Evolutionary conservation across 2,329 filamentous ascomycete species (phyloP), one percentile per base, ranked within the genome.

Genomic region (Penicillium expansum): DNA sequence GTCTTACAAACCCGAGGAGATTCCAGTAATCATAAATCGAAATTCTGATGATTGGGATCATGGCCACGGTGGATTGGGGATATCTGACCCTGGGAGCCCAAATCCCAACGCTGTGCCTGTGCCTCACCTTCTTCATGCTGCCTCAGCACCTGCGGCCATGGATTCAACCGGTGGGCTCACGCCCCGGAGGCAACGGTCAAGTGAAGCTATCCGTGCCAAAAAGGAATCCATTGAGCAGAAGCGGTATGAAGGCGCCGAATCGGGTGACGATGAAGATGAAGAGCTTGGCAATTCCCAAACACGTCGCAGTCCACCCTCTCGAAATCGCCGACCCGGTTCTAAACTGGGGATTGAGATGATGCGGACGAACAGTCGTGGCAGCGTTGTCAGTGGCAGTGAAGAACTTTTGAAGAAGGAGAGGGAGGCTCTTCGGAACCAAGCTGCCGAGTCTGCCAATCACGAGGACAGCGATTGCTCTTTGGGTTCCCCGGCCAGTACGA

Each of bases 321-420:
- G 83, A 37, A 79, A 76, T 16, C 79, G 81, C 37, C 81, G 90
- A 24, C 88, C 89, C 13, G 90, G 88, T 52, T 96, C 92, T 0
- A 97, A 96, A 74, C 83, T 97, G 2, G 92, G 92, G 1, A 94
- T 92, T 48, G 93, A 97, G 74, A 97, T 97, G 93, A 93, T 97
- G 91, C 86, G 93, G 47, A 95, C 93, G 20, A 96, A 96, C 72
- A 96, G 91, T 69, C 89, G 93, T 66, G 93, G 95, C 48, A 96
- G 92, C 68, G 84, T 90, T 32, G 77, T 79, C 37, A 79, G 77
- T 53, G 76, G 74, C 49, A 72, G 71, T 48, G 77, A 79, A 43
- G 76, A 79, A 35, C 59, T 71, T 8, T 56, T 74, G 35, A 69
- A 66, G 47, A 71, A 66, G 58, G 73, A 70, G 60, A 70, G 65